Conservation (phyloP, 805 yeast genomes). For the Wickerhamomyces alni region DNA sequence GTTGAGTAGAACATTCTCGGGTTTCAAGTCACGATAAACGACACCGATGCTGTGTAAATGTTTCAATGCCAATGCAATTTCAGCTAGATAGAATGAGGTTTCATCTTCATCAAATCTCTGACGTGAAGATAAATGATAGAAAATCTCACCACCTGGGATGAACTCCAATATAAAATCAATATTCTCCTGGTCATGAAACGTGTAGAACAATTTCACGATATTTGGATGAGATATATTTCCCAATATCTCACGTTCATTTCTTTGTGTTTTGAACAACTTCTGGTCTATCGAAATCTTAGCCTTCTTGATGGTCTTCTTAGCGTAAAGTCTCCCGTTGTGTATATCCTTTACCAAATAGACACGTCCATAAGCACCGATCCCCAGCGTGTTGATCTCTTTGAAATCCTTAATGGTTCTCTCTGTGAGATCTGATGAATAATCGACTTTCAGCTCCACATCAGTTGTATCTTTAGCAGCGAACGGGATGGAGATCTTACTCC, state of each 20-base stretch:
- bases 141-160: constrained; percentile 87
- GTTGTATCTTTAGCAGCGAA: constrained; percentile 9
- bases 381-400: constrained; percentile 64
- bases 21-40: constrained; percentile 83
- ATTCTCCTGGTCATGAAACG: constrained; percentile 74
- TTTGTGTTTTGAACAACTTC: constrained; percentile 59
- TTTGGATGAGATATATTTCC: constrained; percentile 71
- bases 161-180: constrained; percentile 74
- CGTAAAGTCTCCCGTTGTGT: constrained; percentile 57
- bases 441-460: constrained; percentile 6
- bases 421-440: constrained; percentile 11
- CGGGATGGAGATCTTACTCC: constrained; percentile 14
- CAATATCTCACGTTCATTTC: constrained; percentile 72
- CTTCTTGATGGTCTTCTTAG: constrained; percentile 80
- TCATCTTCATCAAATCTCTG: constrained; percentile 51
- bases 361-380: constrained; percentile 84
- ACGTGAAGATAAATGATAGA: constrained; percentile 32
- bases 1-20: constrained; percentile 81
- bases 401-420: constrained; percentile 43
- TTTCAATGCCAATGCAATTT: constrained; percentile 67
- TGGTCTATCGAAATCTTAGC: constrained; percentile 60
- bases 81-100: constrained; percentile 75
- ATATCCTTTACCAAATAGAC: constrained; percentile 72
- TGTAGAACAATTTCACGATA: constrained; percentile 75
- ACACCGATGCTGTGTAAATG: constrained; percentile 79